Percentiles rank a stretch among this genome's conserved stretches.
Conservation (phyloP, 345 rosid genomes). For the Balakata baccata region DNA sequence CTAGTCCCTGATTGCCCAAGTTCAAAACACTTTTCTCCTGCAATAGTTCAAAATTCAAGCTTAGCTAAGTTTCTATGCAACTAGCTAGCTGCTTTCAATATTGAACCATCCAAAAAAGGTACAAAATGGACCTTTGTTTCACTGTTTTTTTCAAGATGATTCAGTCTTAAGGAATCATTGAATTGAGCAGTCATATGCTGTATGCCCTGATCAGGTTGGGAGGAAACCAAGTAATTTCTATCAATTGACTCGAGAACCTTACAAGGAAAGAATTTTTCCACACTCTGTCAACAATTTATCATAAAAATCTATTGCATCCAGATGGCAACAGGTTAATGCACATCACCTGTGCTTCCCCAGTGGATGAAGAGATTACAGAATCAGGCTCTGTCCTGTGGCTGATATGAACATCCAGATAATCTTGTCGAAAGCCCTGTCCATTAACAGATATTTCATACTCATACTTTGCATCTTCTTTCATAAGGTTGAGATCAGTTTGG, state of each 20-base stretch:
- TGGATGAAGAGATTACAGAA: constrained; percentile 45
- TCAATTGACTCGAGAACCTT: constrained; percentile 62
- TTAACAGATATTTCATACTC: constrained; percentile 51
- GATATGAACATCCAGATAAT: constrained; percentile 47
- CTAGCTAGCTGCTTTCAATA: not conserved
- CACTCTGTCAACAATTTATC: constrained; percentile 1
- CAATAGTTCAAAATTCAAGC: constrained; percentile 23
- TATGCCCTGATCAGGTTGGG: constrained; percentile 49
- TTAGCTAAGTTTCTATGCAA: not conserved
- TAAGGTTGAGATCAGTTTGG: constrained; percentile 47
- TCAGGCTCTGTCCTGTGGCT: constrained; percentile 48
- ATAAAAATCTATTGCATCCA: constrained; percentile 4
- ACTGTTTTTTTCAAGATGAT: constrained; percentile 40
- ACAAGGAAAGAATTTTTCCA: constrained; percentile 12
- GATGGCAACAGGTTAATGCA: constrained; percentile 9
- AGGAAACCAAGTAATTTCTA: constrained; percentile 39
- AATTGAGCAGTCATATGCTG: constrained; percentile 72
- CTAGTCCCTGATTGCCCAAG: constrained; percentile 36
- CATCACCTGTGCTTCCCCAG: constrained; percentile 61
- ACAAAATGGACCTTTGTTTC: constrained; percentile 53
- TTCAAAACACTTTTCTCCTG: constrained; percentile 48
- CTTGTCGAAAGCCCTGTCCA: constrained; percentile 53
- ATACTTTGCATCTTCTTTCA: constrained; percentile 50
- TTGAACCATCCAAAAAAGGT: constrained; percentile 6
- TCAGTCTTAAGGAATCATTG: constrained; percentile 50